These are phyloP conservation scores for Arxiozyma slooffiae DNA, from an alignment of 1,139 yeast species.

Conservation along the genomic window DNA sequence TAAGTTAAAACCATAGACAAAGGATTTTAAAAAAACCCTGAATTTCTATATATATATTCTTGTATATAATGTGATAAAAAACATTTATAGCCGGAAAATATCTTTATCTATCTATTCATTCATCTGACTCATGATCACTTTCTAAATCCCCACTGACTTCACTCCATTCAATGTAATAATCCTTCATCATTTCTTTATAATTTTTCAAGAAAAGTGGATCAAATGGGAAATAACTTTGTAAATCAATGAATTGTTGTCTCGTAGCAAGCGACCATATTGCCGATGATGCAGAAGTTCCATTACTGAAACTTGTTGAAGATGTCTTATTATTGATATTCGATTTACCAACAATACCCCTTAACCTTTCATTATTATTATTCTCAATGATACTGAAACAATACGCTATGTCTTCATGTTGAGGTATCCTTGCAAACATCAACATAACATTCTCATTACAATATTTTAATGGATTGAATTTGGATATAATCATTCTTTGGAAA, in stretches of 20 bases:
- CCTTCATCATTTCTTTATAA: conserved; percentile 45
- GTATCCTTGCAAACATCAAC: conserved; percentile 83
- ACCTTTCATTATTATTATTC: conserved; percentile 54
- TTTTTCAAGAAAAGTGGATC: conserved; percentile 76
- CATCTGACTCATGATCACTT: conserved; percentile 37
- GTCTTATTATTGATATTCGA: conserved; percentile 28
- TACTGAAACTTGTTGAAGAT: conserved; percentile 26
- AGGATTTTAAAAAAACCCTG: too few relatives aligned
- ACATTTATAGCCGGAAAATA: not conserved
- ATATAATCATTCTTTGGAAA: conserved; percentile 74
- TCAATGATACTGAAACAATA: conserved; percentile 91
- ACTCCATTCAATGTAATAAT: conserved; percentile 75
- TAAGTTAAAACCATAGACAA: too few relatives aligned
- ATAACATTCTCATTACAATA: conserved; percentile 93
- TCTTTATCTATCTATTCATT: conserved; percentile 12
- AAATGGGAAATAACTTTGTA: conserved; percentile 90
- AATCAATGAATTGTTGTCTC: conserved; percentile 72
- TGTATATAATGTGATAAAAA: too few relatives aligned
- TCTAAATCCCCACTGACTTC: conserved; percentile 55
- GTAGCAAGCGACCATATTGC: conserved; percentile 33
- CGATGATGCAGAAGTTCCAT: conserved; percentile 8
- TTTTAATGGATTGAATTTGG: conserved; percentile 86
- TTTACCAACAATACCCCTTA: conserved; percentile 34
- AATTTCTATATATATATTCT: too few relatives aligned
- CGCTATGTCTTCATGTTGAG: conserved; percentile 82